Conservation (phyloP, 306 rosid genomes). For the Spatholobus suberectus region DNA sequence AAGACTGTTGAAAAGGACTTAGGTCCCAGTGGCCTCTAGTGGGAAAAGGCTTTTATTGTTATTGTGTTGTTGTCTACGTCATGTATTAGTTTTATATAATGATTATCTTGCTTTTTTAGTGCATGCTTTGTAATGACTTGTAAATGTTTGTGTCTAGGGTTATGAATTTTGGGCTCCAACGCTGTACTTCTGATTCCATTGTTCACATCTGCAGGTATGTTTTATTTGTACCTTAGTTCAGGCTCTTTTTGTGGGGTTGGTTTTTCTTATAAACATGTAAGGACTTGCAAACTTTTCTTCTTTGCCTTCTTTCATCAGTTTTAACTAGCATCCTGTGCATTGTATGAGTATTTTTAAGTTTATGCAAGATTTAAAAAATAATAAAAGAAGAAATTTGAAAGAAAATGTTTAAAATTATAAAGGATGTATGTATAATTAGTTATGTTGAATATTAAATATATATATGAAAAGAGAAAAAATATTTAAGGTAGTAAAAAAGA, state of each 20-base stretch:
- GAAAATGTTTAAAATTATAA: background rate
- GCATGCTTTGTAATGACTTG: constrained; percentile 11
- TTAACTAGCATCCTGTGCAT: background rate
- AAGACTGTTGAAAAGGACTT: background rate
- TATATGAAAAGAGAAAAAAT: background rate
- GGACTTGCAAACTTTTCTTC: background rate
- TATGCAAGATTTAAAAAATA: background rate
- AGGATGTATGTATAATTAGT: background rate
- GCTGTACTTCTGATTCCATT: background rate
- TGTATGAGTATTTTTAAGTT: background rate
- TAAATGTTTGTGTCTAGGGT: constrained; percentile 13
- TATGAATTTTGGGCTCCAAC: background rate
- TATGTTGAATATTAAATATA: background rate
- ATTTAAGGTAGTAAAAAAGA: background rate
- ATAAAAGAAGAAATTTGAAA: background rate
- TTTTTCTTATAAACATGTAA: background rate
- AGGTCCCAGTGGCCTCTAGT: background rate
- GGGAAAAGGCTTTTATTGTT: background rate
- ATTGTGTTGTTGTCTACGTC: background rate
- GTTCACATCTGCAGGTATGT: constrained; percentile 30
- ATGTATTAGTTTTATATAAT: background rate
- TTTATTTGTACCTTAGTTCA: constrained; percentile 2
- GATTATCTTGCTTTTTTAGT: background rate
- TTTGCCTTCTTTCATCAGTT: background rate
- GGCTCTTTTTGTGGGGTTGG: background rate